Evolutionary conservation across 2,329 filamentous ascomycete genomes (phyloP).

Genomic region (Calcarisporium arbuscula): DNA sequence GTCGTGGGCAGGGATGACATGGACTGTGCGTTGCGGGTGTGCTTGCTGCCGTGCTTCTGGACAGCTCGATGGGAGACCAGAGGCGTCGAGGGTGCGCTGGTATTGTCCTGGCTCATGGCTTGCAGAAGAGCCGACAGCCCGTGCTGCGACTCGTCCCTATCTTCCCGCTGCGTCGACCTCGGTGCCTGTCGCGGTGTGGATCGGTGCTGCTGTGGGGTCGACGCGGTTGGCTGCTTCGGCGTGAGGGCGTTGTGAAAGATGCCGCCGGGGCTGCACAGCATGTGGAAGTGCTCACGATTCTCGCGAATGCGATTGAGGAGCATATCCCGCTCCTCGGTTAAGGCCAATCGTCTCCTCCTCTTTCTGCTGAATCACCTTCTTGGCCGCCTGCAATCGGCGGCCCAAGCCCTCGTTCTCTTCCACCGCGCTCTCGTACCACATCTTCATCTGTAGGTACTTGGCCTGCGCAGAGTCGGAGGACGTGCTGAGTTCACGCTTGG

Average conservation of each 20-base stretch:
- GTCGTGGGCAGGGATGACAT: conserved; percentile 80
- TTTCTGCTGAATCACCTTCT: conserved; percentile 71
- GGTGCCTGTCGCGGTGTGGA: conserved; percentile 47
- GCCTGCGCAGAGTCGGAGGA: conserved; percentile 46
- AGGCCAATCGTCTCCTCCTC: conserved; percentile 66
- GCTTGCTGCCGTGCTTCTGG: conserved; percentile 49
- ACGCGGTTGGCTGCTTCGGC: conserved; percentile 41
- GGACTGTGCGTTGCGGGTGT: conserved; percentile 72
- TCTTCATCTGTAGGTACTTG: conserved; percentile 57
- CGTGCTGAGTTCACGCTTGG: conserved; percentile 45
- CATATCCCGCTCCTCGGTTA: conserved; percentile 68
- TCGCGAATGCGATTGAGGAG: conserved; percentile 80
- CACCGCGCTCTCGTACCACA: conserved; percentile 58
- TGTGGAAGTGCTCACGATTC: conserved; percentile 80
- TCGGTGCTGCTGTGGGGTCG: conserved; percentile 39
- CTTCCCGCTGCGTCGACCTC: conserved; percentile 33
- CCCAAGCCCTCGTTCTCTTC: conserved; percentile 59
- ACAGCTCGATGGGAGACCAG: conserved; percentile 37
- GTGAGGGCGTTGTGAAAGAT: conserved; percentile 58
- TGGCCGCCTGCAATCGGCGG: conserved; percentile 63
- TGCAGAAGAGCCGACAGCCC: conserved; percentile 76
- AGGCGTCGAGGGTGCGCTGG: conserved; percentile 69
- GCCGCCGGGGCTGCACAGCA: conserved; percentile 68
- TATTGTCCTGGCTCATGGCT: conserved; percentile 67
- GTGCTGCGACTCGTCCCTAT: conserved; percentile 44